phyloP scores from a whole-genome alignment of 148 eudicot species.

The Fallopia convolvulus region DNA sequence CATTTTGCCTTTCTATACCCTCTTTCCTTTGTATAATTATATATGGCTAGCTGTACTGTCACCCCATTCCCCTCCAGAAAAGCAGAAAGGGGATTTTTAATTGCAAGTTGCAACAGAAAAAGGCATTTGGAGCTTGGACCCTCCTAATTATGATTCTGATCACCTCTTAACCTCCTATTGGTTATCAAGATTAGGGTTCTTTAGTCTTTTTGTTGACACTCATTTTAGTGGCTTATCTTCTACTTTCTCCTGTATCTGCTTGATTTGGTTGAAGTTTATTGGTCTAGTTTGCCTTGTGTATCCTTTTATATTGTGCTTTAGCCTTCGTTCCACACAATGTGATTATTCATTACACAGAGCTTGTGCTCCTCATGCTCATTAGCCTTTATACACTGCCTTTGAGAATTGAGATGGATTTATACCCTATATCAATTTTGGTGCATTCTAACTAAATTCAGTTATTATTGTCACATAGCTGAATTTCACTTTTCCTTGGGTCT shows the following conservation, averaged over 20 bases:
- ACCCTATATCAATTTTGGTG: no score
- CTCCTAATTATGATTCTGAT: not conserved
- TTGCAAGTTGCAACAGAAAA: not conserved
- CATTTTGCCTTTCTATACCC: constrained; percentile 3
- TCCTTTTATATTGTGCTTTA: no score
- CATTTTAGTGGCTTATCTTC: not conserved
- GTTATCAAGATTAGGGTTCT: not conserved
- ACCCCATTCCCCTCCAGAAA: constrained; percentile 7
- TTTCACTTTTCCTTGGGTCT: no score
- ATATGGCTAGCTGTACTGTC: not conserved
- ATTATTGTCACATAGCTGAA: no score
- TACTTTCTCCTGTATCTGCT: not conserved
- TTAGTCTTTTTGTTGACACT: not conserved
- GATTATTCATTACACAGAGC: no score
- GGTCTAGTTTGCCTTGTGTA: not conserved
- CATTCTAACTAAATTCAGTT: no score
- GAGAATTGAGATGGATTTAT: no score
- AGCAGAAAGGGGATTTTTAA: constrained; percentile 1
- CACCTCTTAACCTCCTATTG: not conserved
- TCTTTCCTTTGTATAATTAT: not conserved
- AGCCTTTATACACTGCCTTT: no score
- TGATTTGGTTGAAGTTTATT: not conserved
- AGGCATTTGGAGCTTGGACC: not conserved
- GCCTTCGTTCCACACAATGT: no score
- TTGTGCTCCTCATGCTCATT: no score